Conservation (phyloP, 2,329 filamentous ascomycete genomes). For the Cucurbitaria berberidis region DNA sequence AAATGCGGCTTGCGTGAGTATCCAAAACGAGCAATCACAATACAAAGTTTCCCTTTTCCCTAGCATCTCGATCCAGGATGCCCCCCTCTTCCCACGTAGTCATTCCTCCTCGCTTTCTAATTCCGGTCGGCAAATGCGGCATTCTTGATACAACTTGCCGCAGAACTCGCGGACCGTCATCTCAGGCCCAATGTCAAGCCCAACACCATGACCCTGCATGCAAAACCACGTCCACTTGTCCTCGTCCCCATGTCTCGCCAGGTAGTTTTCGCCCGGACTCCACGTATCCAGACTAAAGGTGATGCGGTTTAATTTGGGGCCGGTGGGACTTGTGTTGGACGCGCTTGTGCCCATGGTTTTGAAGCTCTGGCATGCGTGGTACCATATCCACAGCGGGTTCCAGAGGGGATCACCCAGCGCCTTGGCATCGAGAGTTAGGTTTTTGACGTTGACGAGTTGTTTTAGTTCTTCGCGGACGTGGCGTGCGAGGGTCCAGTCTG, state of each 20-base stretch:
- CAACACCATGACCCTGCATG: slow-evolving; percentile 33
- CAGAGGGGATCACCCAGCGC: slow-evolving; percentile 48
- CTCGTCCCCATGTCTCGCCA: slow-evolving; percentile 28
- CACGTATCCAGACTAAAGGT: slow-evolving; percentile 46
- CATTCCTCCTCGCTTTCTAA: slow-evolving; percentile 17
- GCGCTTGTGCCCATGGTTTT: slow-evolving; percentile 35
- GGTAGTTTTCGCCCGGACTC: slow-evolving; percentile 45
- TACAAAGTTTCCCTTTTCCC: too few relatives aligned
- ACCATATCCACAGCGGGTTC: slow-evolving; percentile 51
- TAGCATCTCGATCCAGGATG: neutral
- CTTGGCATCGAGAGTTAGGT: slow-evolving; percentile 39
- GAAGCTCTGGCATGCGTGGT: slow-evolving; percentile 43
- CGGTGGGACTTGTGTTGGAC: slow-evolving; percentile 8
- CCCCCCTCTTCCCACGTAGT: neutral
- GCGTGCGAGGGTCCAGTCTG: slow-evolving; percentile 39
- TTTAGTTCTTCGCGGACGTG: slow-evolving; percentile 34
- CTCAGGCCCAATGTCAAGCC: slow-evolving; percentile 21
- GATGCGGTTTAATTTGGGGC: slow-evolving; percentile 36
- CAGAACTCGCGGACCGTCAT: slow-evolving; percentile 41
- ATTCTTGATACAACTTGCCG: slow-evolving; percentile 37
- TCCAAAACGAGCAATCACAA: too few relatives aligned
- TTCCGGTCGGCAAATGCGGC: slow-evolving; percentile 26
- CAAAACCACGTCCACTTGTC: slow-evolving; percentile 46
- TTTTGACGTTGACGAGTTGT: slow-evolving; percentile 21
- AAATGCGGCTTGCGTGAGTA: too few relatives aligned